phyloP scores from a whole-genome alignment of 2,329 filamentous ascomycete genomes.

The Colletotrichum higginsianum region DNA sequence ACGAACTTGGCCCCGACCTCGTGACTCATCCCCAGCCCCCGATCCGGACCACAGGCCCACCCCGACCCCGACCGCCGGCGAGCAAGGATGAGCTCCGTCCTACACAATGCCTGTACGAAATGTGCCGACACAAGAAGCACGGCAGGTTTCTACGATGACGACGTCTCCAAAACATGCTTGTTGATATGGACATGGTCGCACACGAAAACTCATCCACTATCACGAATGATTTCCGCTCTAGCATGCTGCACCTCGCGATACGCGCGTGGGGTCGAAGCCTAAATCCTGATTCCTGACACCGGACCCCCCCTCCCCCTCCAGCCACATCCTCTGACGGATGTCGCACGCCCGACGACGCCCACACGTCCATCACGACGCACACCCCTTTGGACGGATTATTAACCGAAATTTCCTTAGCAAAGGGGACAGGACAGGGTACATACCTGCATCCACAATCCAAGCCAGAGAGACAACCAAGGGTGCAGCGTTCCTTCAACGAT shows the following conservation, averaged over 20 bases:
- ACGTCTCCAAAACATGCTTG: slow-evolving; percentile 6
- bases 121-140: slow-evolving; percentile 7
- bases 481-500: slow-evolving; percentile 9
- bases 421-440: neutral
- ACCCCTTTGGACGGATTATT: slow-evolving; percentile 5
- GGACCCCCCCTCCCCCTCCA: slow-evolving; percentile 10
- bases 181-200: neutral
- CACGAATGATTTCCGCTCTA: neutral
- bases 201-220: neutral
- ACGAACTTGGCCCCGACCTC: slow-evolving; percentile 27
- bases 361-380: slow-evolving; percentile 6
- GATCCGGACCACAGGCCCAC: slow-evolving; percentile 36
- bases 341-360: slow-evolving; percentile 14
- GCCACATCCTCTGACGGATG: slow-evolving; percentile 35
- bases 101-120: slow-evolving; percentile 7
- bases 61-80: slow-evolving; percentile 35
- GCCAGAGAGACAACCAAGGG: slow-evolving; percentile 4
- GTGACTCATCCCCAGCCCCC: slow-evolving; percentile 37
- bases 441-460: neutral
- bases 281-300: slow-evolving; percentile 39
- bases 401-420: slow-evolving; percentile 20
- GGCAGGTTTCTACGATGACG: slow-evolving; percentile 9
- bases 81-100: slow-evolving; percentile 7
- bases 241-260: slow-evolving; percentile 12
- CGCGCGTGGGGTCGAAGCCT: slow-evolving; percentile 34